Evolutionary conservation across 768 basidiomycete species (phyloP).

Genomic region (Termitomyces sp.): DNA sequence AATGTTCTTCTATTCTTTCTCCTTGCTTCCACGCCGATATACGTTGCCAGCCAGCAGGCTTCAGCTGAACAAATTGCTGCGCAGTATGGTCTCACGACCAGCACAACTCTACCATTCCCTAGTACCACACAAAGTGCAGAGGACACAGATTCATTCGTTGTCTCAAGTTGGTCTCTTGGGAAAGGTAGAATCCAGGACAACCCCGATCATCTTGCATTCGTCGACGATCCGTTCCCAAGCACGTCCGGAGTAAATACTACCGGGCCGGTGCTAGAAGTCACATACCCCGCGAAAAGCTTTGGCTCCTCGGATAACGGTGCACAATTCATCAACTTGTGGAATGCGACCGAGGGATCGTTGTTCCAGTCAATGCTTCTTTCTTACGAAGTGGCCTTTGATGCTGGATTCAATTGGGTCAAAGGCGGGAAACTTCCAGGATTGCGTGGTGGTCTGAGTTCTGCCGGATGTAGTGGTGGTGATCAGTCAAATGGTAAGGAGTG

Average conservation of each 20-base stretch:
- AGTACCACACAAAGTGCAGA: slow-evolving; percentile 46
- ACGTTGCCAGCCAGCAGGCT: slow-evolving; percentile 22
- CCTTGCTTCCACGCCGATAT: slow-evolving; percentile 11
- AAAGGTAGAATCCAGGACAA: slow-evolving; percentile 59
- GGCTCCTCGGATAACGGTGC: slow-evolving; percentile 56
- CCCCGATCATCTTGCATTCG: slow-evolving; percentile 50
- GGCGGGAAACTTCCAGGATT: slow-evolving; percentile 76
- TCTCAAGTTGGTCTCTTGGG: slow-evolving; percentile 54
- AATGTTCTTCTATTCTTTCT: slow-evolving; percentile 14
- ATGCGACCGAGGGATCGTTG: slow-evolving; percentile 45
- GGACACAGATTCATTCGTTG: slow-evolving; percentile 45
- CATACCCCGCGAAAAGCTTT: slow-evolving; percentile 58
- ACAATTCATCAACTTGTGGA: slow-evolving; percentile 68
- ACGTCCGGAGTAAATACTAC: slow-evolving; percentile 22
- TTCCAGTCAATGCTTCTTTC: slow-evolving; percentile 66
- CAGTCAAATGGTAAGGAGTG: slow-evolving; percentile 60
- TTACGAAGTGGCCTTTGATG: slow-evolving; percentile 71
- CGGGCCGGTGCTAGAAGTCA: slow-evolving; percentile 51
- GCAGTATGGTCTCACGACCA: slow-evolving; percentile 49
- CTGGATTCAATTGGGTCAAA: slow-evolving; percentile 63
- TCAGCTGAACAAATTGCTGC: slow-evolving; percentile 37
- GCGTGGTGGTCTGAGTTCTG: slow-evolving; percentile 56
- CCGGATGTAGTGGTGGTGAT: slow-evolving; percentile 67
- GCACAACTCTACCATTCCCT: slow-evolving; percentile 62
- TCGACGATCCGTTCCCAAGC: slow-evolving; percentile 61